Evolutionary conservation across 2,329 filamentous ascomycete species (phyloP).

Genomic region (Apiospora kogelbergensis): DNA sequence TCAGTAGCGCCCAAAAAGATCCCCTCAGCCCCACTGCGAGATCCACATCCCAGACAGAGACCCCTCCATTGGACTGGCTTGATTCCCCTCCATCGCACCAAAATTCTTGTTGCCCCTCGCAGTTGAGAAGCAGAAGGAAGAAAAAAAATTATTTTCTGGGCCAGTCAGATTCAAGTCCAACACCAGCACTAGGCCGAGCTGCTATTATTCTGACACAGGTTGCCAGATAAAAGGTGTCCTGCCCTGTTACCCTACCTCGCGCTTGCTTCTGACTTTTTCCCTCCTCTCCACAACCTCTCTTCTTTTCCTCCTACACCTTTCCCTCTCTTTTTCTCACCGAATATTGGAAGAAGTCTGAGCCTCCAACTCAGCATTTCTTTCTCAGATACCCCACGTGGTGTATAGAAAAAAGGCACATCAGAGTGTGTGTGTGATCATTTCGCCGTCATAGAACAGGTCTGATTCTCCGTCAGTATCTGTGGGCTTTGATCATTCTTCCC

Average conservation of each 20-base stretch:
- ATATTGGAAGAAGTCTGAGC: slow-evolving; percentile 9
- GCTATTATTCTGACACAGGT: slow-evolving; percentile 1
- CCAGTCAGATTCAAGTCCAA: neutral
- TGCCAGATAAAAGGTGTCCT: slow-evolving; percentile 4
- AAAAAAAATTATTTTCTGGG: slow-evolving; percentile 11
- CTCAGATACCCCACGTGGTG: slow-evolving; percentile 5
- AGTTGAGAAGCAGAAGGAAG: neutral
- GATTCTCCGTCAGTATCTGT: slow-evolving; percentile 13
- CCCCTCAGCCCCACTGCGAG: neutral
- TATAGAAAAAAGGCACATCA: slow-evolving; percentile 2
- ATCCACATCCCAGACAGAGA: neutral
- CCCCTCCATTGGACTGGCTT: slow-evolving; percentile 5
- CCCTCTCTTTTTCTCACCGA: slow-evolving; percentile 5
- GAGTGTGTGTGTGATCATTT: neutral
- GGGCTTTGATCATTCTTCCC: slow-evolving; percentile 8
- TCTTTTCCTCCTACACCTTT: slow-evolving; percentile 10
- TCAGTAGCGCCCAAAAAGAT: neutral
- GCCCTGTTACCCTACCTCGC: neutral
- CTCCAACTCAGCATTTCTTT: slow-evolving; percentile 11
- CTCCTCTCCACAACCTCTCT: slow-evolving; percentile 4
- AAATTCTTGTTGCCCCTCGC: slow-evolving; percentile 11
- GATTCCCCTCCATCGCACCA: slow-evolving; percentile 9
- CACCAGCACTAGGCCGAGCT: slow-evolving; percentile 5
- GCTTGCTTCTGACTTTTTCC: slow-evolving; percentile 1
- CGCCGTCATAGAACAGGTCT: slow-evolving; percentile 11